Evolutionary conservation across 352 stramenopile species (phyloP).

Genomic region (Globisporangium rhizosaccharum): DNA sequence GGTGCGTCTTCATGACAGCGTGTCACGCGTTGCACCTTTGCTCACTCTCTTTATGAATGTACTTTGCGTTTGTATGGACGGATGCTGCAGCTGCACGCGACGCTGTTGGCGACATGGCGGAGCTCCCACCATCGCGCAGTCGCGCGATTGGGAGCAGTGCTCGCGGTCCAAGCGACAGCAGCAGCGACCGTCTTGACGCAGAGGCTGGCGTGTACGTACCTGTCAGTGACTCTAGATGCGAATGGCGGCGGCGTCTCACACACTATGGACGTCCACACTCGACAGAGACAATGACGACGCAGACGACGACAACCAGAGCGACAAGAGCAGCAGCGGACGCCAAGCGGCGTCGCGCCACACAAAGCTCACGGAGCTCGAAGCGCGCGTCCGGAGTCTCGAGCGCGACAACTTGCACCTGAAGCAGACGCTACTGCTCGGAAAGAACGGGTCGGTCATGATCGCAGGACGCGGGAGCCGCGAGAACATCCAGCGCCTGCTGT

Average conservation of each 20-base stretch:
- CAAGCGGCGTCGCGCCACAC: slow-evolving; percentile 31
- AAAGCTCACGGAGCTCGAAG: slow-evolving; percentile 70
- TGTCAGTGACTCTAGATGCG: neutral
- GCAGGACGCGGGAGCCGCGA: slow-evolving; percentile 26
- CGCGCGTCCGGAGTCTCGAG: slow-evolving; percentile 63
- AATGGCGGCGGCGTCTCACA: neutral
- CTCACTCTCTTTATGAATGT: no score
- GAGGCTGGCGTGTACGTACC: neutral
- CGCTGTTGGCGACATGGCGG: no score
- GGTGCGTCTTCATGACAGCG: neutral
- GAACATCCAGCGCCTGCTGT: slow-evolving; percentile 45
- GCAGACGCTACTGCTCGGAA: slow-evolving; percentile 63
- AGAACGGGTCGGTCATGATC: slow-evolving; percentile 45
- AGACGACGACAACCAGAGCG: slow-evolving; percentile 18
- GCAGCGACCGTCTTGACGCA: no score
- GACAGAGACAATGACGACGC: slow-evolving; percentile 12
- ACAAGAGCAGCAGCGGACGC: slow-evolving; percentile 7
- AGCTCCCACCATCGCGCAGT: no score
- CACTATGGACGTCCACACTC: neutral
- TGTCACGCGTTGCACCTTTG: no score
- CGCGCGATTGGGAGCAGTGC: no score
- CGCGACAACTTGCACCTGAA: slow-evolving; percentile 76
- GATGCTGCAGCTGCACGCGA: no score
- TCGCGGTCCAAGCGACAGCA: no score
- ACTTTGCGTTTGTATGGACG: no score